These are phyloP conservation scores for Aureobasidium mangrovei DNA, from an alignment of 2,329 filamentous ascomycete species.

Conservation along the genomic window DNA sequence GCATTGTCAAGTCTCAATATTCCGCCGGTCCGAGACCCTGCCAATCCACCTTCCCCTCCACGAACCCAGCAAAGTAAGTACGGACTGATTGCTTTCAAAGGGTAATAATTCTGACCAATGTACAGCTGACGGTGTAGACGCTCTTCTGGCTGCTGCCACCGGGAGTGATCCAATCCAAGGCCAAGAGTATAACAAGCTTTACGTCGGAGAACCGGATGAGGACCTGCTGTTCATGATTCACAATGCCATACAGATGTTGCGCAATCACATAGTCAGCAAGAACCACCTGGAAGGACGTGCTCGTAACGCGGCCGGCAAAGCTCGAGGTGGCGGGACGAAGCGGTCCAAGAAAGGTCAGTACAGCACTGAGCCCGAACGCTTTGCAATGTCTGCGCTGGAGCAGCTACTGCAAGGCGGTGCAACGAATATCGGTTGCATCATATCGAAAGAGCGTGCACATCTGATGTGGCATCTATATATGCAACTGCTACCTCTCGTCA, in stretches of 20 bases:
- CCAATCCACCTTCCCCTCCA: neutral
- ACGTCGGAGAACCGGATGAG: constrained; percentile 11
- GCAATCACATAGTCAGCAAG: constrained; percentile 4
- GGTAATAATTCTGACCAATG: no score
- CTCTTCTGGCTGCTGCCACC: constrained; percentile 6
- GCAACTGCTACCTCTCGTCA: constrained; percentile 2
- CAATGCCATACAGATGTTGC: constrained; percentile 14
- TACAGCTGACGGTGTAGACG: neutral
- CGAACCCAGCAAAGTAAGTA: neutral
- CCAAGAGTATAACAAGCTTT: neutral
- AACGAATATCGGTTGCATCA: constrained; percentile 15
- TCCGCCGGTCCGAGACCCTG: neutral
- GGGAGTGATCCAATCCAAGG: neutral
- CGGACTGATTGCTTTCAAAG: no score
- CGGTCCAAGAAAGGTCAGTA: neutral
- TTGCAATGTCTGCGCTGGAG: constrained; percentile 9
- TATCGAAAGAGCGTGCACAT: constrained; percentile 4
- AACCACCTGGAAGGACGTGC: neutral
- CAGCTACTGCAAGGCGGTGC: constrained; percentile 9
- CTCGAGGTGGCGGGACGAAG: neutral
- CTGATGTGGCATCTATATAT: constrained; percentile 14
- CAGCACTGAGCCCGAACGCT: neutral
- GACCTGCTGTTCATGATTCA: constrained; percentile 12
- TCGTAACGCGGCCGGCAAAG: neutral
- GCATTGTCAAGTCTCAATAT: constrained; percentile 11